Percentiles rank a stretch among this genome's conserved stretches.
Evolutionary conservation across 768 basidiomycete genomes (phyloP).

Genomic region (Chiua virens): DNA sequence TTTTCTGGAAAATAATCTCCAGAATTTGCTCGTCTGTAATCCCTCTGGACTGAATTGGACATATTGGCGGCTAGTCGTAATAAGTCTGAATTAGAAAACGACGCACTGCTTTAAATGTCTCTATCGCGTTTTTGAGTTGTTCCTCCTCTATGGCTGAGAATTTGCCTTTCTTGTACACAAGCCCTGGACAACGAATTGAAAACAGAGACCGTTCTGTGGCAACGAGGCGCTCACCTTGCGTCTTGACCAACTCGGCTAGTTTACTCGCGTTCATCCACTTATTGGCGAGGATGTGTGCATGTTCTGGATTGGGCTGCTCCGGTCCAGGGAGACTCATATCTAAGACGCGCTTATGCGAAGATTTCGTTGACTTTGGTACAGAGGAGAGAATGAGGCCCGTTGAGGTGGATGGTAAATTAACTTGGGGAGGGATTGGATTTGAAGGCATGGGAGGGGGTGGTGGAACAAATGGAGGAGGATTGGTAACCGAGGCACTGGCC

Average conservation of each 20-base stretch:
- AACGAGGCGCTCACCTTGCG: constrained; percentile 50
- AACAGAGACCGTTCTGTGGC: background rate
- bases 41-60: constrained; percentile 43
- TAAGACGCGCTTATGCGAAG: constrained; percentile 38
- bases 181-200: constrained; percentile 43
- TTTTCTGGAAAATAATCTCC: constrained; percentile 68
- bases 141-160: constrained; percentile 79
- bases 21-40: constrained; percentile 54
- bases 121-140: constrained; percentile 63
- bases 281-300: constrained; percentile 68
- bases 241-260: constrained; percentile 64
- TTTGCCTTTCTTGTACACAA: constrained; percentile 87
- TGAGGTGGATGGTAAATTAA: constrained; percentile 44
- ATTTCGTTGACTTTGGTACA: constrained; percentile 36
- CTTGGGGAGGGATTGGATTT: constrained; percentile 32
- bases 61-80: background rate
- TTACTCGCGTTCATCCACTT: constrained; percentile 77
- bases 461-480: constrained; percentile 21
- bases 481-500: constrained; percentile 34
- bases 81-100: background rate
- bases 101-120: constrained; percentile 58
- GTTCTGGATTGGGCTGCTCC: constrained; percentile 49
- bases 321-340: constrained; percentile 43
- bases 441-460: constrained; percentile 23
- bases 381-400: constrained; percentile 41